Evolutionary conservation across 148 eudicot species (phyloP), one percentile per base, ranked within the genome.

Genomic region (Cornus suecica): DNA sequence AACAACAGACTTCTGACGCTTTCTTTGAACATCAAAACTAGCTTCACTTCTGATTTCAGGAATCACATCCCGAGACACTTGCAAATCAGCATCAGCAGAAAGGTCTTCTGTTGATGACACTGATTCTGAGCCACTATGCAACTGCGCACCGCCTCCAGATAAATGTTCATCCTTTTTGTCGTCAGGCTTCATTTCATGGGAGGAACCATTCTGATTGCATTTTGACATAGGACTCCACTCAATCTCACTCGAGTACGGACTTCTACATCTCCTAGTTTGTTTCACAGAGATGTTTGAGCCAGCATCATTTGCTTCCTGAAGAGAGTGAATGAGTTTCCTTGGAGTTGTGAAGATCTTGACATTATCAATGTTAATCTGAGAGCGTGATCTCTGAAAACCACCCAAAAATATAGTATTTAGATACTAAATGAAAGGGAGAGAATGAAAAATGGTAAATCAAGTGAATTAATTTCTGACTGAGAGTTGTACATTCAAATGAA

Each of bases 311-410:
- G 84, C 74, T 75, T 87, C 91, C 76, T 92, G 97, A 74, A 90
- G 94, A 24, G 94, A 89, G 63, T 64, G 86, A 67, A 92, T 81
- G 31, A 92, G 99, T 81, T 88, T 90, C 80, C 94, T 88, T 51
- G 96, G 96, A 28, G 98, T 92, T 28, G 87, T 75, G 75, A 85
- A 92, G 58, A 94, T 84, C 82, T 82, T 87, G 68, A 90, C 64
- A 66, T 78, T 86, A 63, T 90, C 88, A 7, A 81, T 79, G 69
- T 80, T 87, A 30, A 86, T 79, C 72, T 73, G 87, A 70, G 95
- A 85, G 68, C 77, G 82, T 16, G 92, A 75, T 66, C 86, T 84
- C 96, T 92, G 92, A 66, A n/a, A n/a, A 85, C 27, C 77, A 77
- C 75, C 74, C 51, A 74, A 51, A 56, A 2, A 22, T 5, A 18